phyloP scores from a whole-genome alignment of 306 rosid species.

The Cicer arietinum region DNA sequence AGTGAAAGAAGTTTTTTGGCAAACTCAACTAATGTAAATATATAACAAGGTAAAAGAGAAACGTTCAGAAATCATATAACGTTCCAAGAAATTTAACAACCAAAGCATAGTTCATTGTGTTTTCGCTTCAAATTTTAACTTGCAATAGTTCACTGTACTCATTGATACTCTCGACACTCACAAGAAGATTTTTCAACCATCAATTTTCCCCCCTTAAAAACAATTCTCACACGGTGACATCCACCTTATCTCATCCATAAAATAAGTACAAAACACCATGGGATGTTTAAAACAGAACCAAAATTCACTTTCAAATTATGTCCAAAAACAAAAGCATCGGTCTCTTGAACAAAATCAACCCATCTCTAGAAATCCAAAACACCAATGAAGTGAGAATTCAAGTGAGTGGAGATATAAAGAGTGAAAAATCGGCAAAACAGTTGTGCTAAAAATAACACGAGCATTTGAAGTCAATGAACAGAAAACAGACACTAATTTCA shows the following conservation, averaged over 20 bases:
- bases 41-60: conserved; percentile 17
- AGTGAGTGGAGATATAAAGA: conserved; percentile 19
- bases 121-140: conserved; percentile 29
- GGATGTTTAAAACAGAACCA: conserved; percentile 24
- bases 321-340: background rate
- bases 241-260: conserved; percentile 25
- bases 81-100: conserved; percentile 24
- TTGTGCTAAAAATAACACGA: conserved; percentile 19
- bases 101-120: conserved; percentile 33
- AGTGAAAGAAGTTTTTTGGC: conserved; percentile 42
- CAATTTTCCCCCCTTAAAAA: conserved; percentile 14
- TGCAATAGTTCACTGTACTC: conserved; percentile 26
- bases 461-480: conserved; percentile 6
- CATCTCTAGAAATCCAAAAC: conserved; percentile 14
- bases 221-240: conserved; percentile 9
- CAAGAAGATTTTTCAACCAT: conserved; percentile 8
- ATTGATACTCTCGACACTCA: conserved; percentile 31
- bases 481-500: conserved; percentile 5
- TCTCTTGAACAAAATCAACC: conserved; percentile 26
- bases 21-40: conserved; percentile 28
- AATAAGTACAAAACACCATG: background rate
- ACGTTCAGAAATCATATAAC: conserved; percentile 29
- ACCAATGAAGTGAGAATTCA: conserved; percentile 15
- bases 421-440: conserved; percentile 15
- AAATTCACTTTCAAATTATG: conserved; percentile 23